Base-by-base conservation (phyloP, 495 filamentous ascomycete genomes). In the Clohesyomyces aquaticus region DNA sequence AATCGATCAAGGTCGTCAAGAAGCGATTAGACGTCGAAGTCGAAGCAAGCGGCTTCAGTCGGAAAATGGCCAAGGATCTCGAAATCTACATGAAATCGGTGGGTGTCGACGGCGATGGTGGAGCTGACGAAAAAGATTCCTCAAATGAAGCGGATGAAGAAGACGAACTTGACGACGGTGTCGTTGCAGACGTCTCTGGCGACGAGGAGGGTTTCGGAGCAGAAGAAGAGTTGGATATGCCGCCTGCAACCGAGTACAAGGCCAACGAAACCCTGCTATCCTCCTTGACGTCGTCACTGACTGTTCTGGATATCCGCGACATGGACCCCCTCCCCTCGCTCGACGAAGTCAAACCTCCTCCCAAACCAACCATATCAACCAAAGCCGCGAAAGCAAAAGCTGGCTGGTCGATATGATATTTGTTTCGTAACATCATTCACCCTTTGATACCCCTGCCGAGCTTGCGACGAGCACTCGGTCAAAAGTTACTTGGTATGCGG, bases 1-100 rank as follows among this genome's bases (percentile, higher is more conserved):
- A 96, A 56, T 90, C 91, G 18, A 88, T 85, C 75, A 93, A 90
- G 73, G 80, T 81, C n/a, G 77, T 91, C 21, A 79, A 80, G 0
- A 84, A 81, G 42, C 19, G 67, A 38, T 42, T 72, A 23, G 94
- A 98, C 77, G 85, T 94, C 27, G 87, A 90, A 32, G 91, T 95
- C 3, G 90, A 95, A 72, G 95, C 95, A 0, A 93, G 91, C 0
- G 95, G 95, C 0, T 97, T 97, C 74, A 95, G 91, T 16, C 93
- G 86, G 77, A 98, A 96, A 81, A 94, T 94, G 84, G 88, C 89
- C 16, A 94, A 91, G 70, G 94, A 98, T 61, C 77, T 98, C 22
- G 93, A 96, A 69, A 83, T 83, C 4, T 96, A 95, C 71, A 95
- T 97, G 81, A 85, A 86, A 65, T 87, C 85, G 27, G 82, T 87